A percentile compares a stretch with the other conserved stretches of the same genome.
phyloP scores from a whole-genome alignment of 768 basidiomycete species.

The Trametes punicea region DNA sequence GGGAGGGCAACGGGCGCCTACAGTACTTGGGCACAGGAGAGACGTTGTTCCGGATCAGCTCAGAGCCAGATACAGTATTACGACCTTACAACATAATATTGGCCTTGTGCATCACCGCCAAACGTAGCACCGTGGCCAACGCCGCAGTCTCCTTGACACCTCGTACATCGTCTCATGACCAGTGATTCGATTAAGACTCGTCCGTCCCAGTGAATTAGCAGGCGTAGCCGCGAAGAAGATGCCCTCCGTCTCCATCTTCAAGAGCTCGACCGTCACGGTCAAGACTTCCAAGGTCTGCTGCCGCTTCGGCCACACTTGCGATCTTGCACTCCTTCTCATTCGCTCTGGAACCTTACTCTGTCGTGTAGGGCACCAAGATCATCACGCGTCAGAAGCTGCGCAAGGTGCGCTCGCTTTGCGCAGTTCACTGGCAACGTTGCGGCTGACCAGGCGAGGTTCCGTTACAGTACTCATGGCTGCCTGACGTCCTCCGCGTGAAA shows the following conservation, averaged over 20 bases:
- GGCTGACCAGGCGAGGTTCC: neutral
- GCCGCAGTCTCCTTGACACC: too few relatives aligned
- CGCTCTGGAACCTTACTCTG: neutral
- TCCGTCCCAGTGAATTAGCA: neutral
- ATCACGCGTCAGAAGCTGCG: conserved; percentile 27
- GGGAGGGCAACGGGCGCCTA: conserved; percentile 4
- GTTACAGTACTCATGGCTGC: conserved; percentile 80
- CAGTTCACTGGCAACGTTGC: too few relatives aligned
- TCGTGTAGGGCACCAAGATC: conserved; percentile 22
- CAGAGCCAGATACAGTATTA: too few relatives aligned
- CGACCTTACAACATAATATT: too few relatives aligned
- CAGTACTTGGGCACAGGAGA: neutral
- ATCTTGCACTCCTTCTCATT: too few relatives aligned
- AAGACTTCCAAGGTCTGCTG: conserved; percentile 2
- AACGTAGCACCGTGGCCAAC: neutral
- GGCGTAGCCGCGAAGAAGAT: neutral
- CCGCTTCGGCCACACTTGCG: too few relatives aligned
- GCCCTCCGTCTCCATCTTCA: conserved; percentile 7
- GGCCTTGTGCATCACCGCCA: too few relatives aligned
- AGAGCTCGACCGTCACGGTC: conserved; percentile 11
- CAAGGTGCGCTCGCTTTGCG: conserved; percentile 25
- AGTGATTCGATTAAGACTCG: too few relatives aligned
- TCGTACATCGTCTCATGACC: too few relatives aligned
- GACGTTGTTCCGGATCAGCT: conserved; percentile 7
- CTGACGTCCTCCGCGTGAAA: conserved; percentile 81